Percentiles rank a stretch among this genome's conserved stretches.
Evolutionary conservation across 768 basidiomycete species (phyloP).

Genomic region (Pleurotus salmoneostramineus): DNA sequence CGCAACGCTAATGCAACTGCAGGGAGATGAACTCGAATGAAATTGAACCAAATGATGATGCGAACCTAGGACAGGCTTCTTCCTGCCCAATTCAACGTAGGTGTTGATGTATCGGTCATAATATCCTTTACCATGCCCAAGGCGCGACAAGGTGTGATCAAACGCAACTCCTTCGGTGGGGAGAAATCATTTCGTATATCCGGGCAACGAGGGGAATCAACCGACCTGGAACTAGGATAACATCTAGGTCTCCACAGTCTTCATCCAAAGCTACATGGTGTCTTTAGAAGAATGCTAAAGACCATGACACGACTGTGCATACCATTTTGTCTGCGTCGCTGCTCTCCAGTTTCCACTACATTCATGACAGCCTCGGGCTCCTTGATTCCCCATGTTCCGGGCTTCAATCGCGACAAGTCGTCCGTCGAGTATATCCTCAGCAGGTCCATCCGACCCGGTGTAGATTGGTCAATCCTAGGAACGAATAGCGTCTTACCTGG

Average conservation of each 20-base stretch:
- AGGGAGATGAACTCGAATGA: conserved; percentile 6
- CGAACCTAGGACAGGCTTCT: conserved; percentile 58
- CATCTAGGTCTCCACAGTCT: conserved; percentile 42
- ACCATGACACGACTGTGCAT: conserved; percentile 5
- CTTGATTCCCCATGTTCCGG: conserved; percentile 72
- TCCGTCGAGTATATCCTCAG: conserved; percentile 54
- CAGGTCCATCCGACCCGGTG: conserved; percentile 58
- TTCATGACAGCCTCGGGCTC: conserved; percentile 43
- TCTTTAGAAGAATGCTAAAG: too few relatives aligned
- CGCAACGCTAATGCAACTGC: conserved; percentile 61
- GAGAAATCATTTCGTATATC: background rate
- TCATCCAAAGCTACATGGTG: conserved; percentile 36
- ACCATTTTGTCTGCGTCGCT: conserved; percentile 38
- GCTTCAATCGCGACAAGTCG: conserved; percentile 55
- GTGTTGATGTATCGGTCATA: conserved; percentile 70
- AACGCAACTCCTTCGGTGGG: conserved; percentile 62
- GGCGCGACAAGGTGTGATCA: conserved; percentile 60
- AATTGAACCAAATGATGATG: conserved; percentile 5
- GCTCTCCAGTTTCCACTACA: conserved; percentile 32
- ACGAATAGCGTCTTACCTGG: conserved; percentile 68
- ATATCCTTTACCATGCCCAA: conserved; percentile 83
- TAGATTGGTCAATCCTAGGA: conserved; percentile 50
- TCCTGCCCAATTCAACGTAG: conserved; percentile 41
- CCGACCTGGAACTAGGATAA: conserved; percentile 58
- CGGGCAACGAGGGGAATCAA: conserved; percentile 8